Evolutionary conservation across 1,284 basidiomycete species (phyloP), one percentile per base, ranked within the genome.

Genomic region (Malassezia yamatoensis): DNA sequence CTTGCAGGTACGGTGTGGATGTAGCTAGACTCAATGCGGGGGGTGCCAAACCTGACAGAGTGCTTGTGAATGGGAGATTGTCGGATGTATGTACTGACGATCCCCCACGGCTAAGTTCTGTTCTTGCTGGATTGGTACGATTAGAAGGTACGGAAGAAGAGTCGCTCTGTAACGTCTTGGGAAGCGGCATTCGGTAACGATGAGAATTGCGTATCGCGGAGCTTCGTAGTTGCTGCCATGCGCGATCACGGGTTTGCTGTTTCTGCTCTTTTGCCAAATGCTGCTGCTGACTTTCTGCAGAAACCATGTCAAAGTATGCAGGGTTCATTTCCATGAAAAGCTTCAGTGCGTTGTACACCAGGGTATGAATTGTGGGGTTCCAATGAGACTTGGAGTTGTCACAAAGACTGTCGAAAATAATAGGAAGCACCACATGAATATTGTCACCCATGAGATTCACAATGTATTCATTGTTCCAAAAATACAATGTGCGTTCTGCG

Each of bases 241-340:
- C 68, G 34, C 66, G 67, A 35, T 71, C 67, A n/a, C 71, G 55
- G 16, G 64, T 59, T 15, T 57, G 45, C 13, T 66, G 52, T 55
- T 66, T 70, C 35, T 74, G 71, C 54, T 67, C 58, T 34, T 68
- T 65, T 56, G 60, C 52, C 41, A 65, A 63, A 15, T 87, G 86
- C 61, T 84, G 83, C 72, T 88, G 85, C 77, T 89, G 93, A 78
- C 93, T 96, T 63, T 93, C 88, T 61, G 87, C 87, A 79, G 96
- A 86, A 56, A 87, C 85, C 70, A 88, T 86, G 69, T 96, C 91
- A 70, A 98, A 96, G 29, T 96, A 78, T 66, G 91, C 86, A 1
- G 90, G 88, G 74, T 96, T 98, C 76, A 98, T 90, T 77, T 98
- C 93, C 91, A 98, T 98, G 78, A 96, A 94, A 58, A 98, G 77